Evolutionary conservation across 352 stramenopile species (phyloP), one percentile per base, ranked within the genome.

Genomic region (Globisporangium recalcitrans): DNA sequence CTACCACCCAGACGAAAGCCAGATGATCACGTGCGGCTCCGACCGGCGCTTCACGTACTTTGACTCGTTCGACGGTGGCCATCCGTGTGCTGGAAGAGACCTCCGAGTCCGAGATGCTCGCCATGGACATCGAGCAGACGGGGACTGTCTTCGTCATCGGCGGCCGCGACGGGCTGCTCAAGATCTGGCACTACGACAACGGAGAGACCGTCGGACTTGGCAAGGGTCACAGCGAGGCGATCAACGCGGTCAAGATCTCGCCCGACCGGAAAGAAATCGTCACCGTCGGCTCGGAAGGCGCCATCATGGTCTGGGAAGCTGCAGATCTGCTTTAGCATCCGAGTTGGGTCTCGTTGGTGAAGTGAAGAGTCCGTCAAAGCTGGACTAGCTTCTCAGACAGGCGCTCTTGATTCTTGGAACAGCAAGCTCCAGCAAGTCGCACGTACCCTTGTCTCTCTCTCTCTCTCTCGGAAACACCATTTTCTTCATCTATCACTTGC

Each of bases 21-120:
- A 99, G 73, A 86, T 98, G 67, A 78, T 99, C 55, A 98, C 96
- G 36, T 98, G 91, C 68, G 93, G 95, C 46, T 91, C 82, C 19
- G 97, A 99, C 68, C 87, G 93, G 53, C 97, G 98, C 62, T 90
- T 99, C 62, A 97, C 92, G 27, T 99, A 98, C 75, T 99, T 96
- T 73, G 95, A 99, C 72, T 91, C 95, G 34, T 98, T 94, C 64
- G 94, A 98, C 65, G 93, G 92, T 54, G 62, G 85, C 88, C 40
- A 98, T 99, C 62, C 88, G 96, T 24, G 90, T 98, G 63, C 77
- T 99, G 16, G 90, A 98, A 36, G 96, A 97, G 60, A 91, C 91
- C 3, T 74, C 92, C 27, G 87, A 96, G 14, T 56, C 58, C 22
- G 93, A 97, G 63, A 91, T 99, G 68, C 85, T 96, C 34, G 88